These are phyloP conservation scores for Trebouxia sp. DNA, from an alignment of 139 green algal genomes.

Conservation along the genomic window DNA sequence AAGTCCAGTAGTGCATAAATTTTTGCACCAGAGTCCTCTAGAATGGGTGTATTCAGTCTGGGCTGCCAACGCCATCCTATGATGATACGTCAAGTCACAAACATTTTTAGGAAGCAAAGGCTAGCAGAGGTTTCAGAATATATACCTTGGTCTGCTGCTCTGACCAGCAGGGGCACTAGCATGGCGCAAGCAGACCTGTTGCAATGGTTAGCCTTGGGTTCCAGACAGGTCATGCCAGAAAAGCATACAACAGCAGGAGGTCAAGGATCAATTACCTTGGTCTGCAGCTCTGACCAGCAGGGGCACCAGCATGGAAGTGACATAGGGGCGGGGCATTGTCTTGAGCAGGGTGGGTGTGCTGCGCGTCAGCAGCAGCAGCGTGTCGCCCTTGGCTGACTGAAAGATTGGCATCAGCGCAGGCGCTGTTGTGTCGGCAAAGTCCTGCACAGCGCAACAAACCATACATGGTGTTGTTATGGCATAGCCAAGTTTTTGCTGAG, in stretches of 20 bases:
- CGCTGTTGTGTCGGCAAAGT: slow-evolving; percentile 53
- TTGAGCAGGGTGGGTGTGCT: slow-evolving; percentile 38
- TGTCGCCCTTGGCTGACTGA: slow-evolving; percentile 46
- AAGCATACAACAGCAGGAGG: background rate
- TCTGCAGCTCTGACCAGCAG: slow-evolving; percentile 48
- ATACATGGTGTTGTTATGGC: too few species aligned
- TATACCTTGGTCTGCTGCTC: slow-evolving; percentile 42
- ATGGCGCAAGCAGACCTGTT: too few species aligned
- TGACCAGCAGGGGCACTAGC: slow-evolving; percentile 55
- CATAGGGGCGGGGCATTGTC: slow-evolving; percentile 39
- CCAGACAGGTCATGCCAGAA: too few species aligned
- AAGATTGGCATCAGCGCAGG: slow-evolving; percentile 52
- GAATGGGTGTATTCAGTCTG: too few species aligned
- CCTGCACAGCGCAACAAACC: background rate
- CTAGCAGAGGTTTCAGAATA: background rate
- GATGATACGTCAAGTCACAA: too few species aligned
- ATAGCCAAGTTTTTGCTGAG: too few species aligned
- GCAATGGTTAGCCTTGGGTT: too few species aligned
- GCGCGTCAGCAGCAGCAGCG: slow-evolving; percentile 56
- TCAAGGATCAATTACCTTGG: slow-evolving; percentile 27
- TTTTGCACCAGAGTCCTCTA: too few species aligned
- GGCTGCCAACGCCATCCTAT: too few species aligned
- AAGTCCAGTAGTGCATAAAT: too few species aligned
- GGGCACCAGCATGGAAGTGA: slow-evolving; percentile 46
- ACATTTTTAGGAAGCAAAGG: background rate